phyloP scores from a whole-genome alignment of 192 early-diverging fungal species.

The Backusella tuberculispora region DNA sequence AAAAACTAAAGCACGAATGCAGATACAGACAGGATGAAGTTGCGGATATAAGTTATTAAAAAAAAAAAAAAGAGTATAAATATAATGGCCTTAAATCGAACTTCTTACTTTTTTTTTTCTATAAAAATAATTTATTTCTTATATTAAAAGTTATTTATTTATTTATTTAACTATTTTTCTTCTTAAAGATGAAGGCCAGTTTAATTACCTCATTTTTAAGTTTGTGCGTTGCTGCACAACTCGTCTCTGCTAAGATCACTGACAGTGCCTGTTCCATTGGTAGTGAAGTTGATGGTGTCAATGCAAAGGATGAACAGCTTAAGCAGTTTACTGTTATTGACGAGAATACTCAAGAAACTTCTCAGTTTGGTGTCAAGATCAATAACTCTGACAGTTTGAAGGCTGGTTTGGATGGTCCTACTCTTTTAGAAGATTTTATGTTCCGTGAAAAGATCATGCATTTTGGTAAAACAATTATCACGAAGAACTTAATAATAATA shows the following conservation, averaged over 20 bases:
- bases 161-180: neutral
- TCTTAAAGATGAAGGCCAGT: conserved; percentile 8
- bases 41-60: neutral
- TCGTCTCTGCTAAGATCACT: neutral
- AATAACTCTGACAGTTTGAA: conserved; percentile 33
- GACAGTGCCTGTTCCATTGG: neutral
- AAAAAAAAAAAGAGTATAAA: neutral
- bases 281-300: neutral
- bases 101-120: neutral
- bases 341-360: conserved; percentile 24
- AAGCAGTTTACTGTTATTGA: conserved; percentile 23
- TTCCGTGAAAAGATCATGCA: conserved; percentile 33
- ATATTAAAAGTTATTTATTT: neutral
- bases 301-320: conserved; percentile 16
- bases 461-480: conserved; percentile 23
- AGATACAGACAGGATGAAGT: neutral
- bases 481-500: neutral
- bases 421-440: conserved; percentile 37
- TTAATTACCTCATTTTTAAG: conserved; percentile 18
- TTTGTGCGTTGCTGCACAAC: neutral
- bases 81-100: too few relatives aligned
- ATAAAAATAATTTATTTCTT: conserved; percentile 6
- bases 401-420: conserved; percentile 37
- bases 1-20: neutral
- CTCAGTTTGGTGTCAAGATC: conserved; percentile 31